Base-by-base conservation (phyloP, 106 monocot species). In the Xerophyta viscosa region DNA sequence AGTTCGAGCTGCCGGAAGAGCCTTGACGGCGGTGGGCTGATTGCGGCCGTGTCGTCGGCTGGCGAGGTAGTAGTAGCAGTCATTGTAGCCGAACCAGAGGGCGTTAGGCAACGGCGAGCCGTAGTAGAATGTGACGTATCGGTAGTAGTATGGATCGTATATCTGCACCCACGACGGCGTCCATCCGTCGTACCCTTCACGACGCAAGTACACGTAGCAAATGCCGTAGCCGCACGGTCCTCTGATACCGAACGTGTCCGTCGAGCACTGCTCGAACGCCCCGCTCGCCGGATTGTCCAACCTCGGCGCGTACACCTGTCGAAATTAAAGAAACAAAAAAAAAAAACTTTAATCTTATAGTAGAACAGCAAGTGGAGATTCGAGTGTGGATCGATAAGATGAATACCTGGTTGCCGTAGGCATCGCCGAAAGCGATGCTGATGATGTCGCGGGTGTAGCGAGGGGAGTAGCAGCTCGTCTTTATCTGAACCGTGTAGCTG, bases 401-500 rank as follows among this genome's bases (percentile, higher is more conserved):
- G 1, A 29, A 36, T 47, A 89, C 84, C 86, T 92, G 73, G 54
- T 92, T 83, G 58, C 63, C 52, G 57, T 92, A 83, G 18, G 50
- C 57, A 48, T 92, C 92, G 0, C 92, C 92, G 30, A 92, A 92
- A 9, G 74, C 64, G 18, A 92, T 69, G 65, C 86, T 83, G 60
- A 92, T 73, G 21, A 24, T 49, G 49, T 92, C 86, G 36, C 77
- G 57, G 20, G 86, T 86, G 55, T 41, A 28, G 39, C 65, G 37
- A 14, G 73, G 67, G 9, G 92, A 92, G 13, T 69, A 70, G 65
- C 92, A 92, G 63, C 86, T 92, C 25, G 92, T 92, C 70, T 74
- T 92, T 20, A 87, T 83, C 50, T 43, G 67, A 41, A 92, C 86
- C 28, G 67, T 87, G 60, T 92, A 92, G 13, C 15, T 39, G 15